Evolutionary conservation across 1,284 basidiomycete species (phyloP), one percentile per base, ranked within the genome.

Genomic region (Boletus sp.): DNA sequence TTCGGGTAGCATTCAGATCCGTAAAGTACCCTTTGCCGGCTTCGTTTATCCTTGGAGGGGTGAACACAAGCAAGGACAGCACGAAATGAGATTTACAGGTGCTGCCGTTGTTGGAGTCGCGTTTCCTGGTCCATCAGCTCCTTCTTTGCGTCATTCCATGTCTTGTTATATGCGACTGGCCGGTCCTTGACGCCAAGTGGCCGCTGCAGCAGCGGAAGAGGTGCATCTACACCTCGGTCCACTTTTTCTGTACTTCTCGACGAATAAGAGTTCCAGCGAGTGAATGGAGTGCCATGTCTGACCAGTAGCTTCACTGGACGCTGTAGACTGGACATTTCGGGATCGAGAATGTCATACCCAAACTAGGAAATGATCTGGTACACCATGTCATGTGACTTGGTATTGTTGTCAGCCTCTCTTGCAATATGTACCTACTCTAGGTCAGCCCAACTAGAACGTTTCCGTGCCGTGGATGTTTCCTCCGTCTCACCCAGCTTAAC

Each of bases 11-110:
- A 60, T 92, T 91, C 49, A 90, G 77, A 63, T 98, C 95, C 56
- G 89, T 78, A 61, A 94, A 98, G 67, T 98, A 96, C 0, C 94
- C 93, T 59, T 85, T 87, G 13, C 82, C 81, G 0, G 86, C 90
- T 69, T 94, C 84, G 59, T 91, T 87, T 46, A 96, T 80, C 53
- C 91, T 95, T 57, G 5, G 20, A 27, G 12, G 14, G 33, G 40
- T 58, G 41, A 54, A 41, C 17, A 30, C 26, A 9, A 23, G 43
- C 4, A 29, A 34, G 32, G 44, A 46, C 6, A 23, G 2, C 25
- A 14, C 9, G 17, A 51, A 46, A 42, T 5, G 55, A 60, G 50
- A 72, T 80, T 58, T 61, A 94, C 91, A 95, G 61, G 64, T 88
- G 84, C 57, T 80, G 75, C 44, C 91, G 73, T 61, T 92, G 85